Conservation (phyloP, 768 basidiomycete genomes). For the Trametes cubensis region DNA sequence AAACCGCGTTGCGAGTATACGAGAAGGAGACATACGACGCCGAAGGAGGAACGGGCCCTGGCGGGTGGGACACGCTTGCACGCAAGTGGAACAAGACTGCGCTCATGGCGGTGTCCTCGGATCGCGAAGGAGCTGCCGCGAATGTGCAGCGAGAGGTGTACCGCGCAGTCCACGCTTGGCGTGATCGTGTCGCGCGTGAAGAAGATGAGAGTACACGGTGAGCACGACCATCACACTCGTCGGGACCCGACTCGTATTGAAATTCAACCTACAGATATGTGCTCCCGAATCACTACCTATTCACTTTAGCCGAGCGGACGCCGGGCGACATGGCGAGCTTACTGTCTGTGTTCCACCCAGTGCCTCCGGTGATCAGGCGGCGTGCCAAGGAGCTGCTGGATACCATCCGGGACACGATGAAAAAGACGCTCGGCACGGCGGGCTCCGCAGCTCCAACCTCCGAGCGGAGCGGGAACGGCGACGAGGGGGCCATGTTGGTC, state of each 20-base stretch:
- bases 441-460: not conserved
- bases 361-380: conserved; percentile 65
- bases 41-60: conserved; percentile 61
- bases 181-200: conserved; percentile 74
- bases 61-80: conserved; percentile 78
- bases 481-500: conserved; percentile 1
- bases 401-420: conserved; percentile 57
- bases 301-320: conserved; percentile 69
- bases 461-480: not conserved
- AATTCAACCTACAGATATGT: conserved; percentile 56
- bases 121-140: conserved; percentile 37
- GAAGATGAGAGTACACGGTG: conserved; percentile 88
- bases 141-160: conserved; percentile 65
- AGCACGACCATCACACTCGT: conserved; percentile 25
- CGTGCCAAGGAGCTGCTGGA: conserved; percentile 66
- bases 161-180: conserved; percentile 76
- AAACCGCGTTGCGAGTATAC: conserved; percentile 76
- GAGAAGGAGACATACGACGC: conserved; percentile 71
- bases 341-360: conserved; percentile 57
- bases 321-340: conserved; percentile 68
- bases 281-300: conserved; percentile 73
- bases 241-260: not conserved
- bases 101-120: conserved; percentile 43
- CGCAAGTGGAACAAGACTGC: conserved; percentile 80
- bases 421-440: conserved; percentile 22